Percentiles rank a stretch among this genome's conserved stretches.
These are phyloP conservation scores for Eucalyptus paniculata DNA, from an alignment of 345 rosid genomes.

Conservation along the genomic window DNA sequence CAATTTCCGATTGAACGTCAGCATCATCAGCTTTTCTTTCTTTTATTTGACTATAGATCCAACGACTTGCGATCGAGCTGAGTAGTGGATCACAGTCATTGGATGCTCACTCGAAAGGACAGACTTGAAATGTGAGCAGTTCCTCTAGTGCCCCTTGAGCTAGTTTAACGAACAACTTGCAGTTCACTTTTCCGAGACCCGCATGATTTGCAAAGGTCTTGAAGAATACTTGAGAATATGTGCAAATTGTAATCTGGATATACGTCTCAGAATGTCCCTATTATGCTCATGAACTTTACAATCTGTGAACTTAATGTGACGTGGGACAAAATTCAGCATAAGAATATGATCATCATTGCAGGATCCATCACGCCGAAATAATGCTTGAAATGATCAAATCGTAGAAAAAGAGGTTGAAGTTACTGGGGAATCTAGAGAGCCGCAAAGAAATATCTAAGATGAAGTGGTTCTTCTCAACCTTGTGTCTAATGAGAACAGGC, in stretches of 20 bases:
- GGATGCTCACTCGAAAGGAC: not conserved
- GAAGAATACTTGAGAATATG: not conserved
- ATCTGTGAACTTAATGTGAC: not conserved
- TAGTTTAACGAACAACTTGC: not conserved
- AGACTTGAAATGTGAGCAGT: not conserved
- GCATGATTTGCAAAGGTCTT: not conserved
- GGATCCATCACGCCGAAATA: not conserved
- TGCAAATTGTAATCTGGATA: not conserved
- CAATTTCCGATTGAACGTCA: not conserved
- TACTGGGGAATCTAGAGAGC: not conserved
- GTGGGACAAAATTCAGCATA: not conserved
- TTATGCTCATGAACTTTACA: not conserved
- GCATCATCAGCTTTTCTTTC: not conserved
- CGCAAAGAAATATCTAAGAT: not conserved
- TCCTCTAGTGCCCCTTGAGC: not conserved
- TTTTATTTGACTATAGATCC: not conserved
- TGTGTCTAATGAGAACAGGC: not conserved
- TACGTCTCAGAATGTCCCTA: not conserved
- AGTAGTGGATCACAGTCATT: not conserved
- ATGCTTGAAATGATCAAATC: not conserved
- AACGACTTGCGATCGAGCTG: not conserved
- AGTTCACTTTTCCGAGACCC: not conserved
- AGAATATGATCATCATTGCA: not conserved
- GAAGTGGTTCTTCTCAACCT: not conserved
- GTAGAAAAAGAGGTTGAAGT: not conserved